Conservation (phyloP, 2,329 filamentous ascomycete genomes). For the Orbilia ellipsospora region DNA sequence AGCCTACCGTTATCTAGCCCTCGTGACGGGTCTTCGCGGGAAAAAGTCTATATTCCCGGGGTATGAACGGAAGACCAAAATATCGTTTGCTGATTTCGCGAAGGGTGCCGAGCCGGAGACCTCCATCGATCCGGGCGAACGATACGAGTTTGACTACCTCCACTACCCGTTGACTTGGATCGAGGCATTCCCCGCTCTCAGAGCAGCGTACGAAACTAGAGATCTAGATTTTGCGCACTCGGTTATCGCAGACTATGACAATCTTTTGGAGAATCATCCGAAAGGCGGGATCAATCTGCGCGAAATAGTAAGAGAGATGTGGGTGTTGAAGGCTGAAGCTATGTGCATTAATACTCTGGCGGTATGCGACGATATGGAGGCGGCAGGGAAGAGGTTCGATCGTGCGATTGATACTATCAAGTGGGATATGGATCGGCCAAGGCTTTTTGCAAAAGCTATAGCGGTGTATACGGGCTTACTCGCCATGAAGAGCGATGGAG, state of each 20-base stretch:
- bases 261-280: not conserved
- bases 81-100: slow-evolving; percentile 29
- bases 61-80: slow-evolving; percentile 16
- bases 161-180: slow-evolving; percentile 1
- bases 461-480: slow-evolving; percentile 22
- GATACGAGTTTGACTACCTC: slow-evolving; percentile 39
- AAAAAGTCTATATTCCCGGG: slow-evolving; percentile 17
- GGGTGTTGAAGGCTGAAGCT: slow-evolving; percentile 14
- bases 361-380: slow-evolving; percentile 11
- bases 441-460: slow-evolving; percentile 19
- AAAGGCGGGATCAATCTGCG: not conserved
- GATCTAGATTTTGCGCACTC: slow-evolving; percentile 42
- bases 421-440: slow-evolving; percentile 25
- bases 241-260: slow-evolving; percentile 38
- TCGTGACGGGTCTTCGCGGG: slow-evolving; percentile 23
- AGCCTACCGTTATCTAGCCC: slow-evolving; percentile 27
- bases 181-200: slow-evolving; percentile 26
- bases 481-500: not conserved
- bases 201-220: slow-evolving; percentile 25
- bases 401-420: slow-evolving; percentile 9
- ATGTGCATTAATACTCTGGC: slow-evolving; percentile 32
- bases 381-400: slow-evolving; percentile 17
- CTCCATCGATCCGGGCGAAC: slow-evolving; percentile 21
- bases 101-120: slow-evolving; percentile 11
- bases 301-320: not conserved